Evolutionary conservation across 2,329 filamentous ascomycete species (phyloP), one percentile per base, ranked within the genome.

Genomic region (Dothiorella sarmentorum): DNA sequence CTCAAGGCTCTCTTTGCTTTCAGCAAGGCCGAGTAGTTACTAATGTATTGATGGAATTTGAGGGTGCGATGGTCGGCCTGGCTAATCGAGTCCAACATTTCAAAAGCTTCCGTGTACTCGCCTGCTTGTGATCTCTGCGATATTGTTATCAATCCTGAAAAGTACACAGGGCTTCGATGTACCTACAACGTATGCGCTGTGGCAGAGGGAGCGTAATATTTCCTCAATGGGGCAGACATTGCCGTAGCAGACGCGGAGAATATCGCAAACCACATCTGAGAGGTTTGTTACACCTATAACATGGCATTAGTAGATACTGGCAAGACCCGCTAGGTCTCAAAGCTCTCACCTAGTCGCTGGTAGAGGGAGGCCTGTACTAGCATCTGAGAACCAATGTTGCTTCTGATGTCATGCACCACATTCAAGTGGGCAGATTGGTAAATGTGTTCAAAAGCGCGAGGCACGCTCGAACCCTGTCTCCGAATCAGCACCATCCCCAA

Each of bases 381-480:
- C 61, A 91, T 81, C 63, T 92, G 86, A 0, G 87, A 82, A 0
- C 90, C 90, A 64, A 90, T 84, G 72, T 89, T 86, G 65, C 80
- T 84, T 65, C 83, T 83, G 68, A 94, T 82, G 63, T 89, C 86
- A 64, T 88, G 88, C 58, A 87, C 86, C n/a, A 92, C 80, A 61
- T 91, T 88, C 26, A 96, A 77, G 65, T 94, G 89, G 0, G 89
- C 90, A 63, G 90, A 89, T 67, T 91, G 88, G n/a, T 89, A 82
- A 61, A 96, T 82, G 64, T 87, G 84, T 69, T 96, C 91, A 55
- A 94, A 79, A 1, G 89, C 85, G 33, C 78, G 77, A 2, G 82
- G 75, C 43, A 85, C 72, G 60, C 79, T 80, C 60, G 84, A 82
- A 45, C 83, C 83, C 81, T 83, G 33, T 7, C 43, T 15, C 60